Base-by-base conservation (phyloP, 768 basidiomycete genomes). In the Mycena maculata region DNA sequence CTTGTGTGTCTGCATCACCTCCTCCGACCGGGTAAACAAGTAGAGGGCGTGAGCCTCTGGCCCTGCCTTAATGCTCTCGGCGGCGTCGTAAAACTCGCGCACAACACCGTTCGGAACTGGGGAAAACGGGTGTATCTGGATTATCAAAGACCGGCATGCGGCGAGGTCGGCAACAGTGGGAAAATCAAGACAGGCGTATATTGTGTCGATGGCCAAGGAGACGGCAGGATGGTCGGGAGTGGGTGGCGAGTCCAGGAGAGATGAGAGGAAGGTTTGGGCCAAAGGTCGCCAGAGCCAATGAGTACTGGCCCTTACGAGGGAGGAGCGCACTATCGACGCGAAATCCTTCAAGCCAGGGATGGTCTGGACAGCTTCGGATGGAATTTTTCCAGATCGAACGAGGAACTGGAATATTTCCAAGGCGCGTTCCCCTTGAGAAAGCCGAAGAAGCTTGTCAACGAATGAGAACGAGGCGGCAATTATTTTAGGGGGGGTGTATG, bases 211-310 rank as follows among this genome's bases (percentile, higher is more conserved):
- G 58, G 78, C 76, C 47, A 87, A 78, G 44, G 77, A 74, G 47
- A 77, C 71, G 41, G 83, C 70, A 31, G 67, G 59, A 58, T 72
- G 63, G 48, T 76, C 52, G 27, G 72, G 74, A 33, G 68, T 16
- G 33, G 62, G 22, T 1, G 62, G 33, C 7, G 60, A 56, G 18
- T 65, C 41, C n/a, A 83, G 70, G 7, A 79, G 63, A 28, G 72
- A 66, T 15, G 71, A 73, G 47, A 88, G 72, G 31, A 88, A 75
- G 10, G 61, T 71, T 15, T 81, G 73, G 2, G 86, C 87, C 41
- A 82, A 77, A 28, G 71, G 60, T 53, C 79, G 77, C 87, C 86
- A 90, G 44, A 83, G 78, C 86, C 87, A 90, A 67, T 85, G 79
- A 41, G 88, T 71, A 67, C 86, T 85, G 9, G 89, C 81, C 48